These are phyloP conservation scores for Salix suchowensis DNA, from an alignment of 345 rosid genomes.

Conservation along the genomic window DNA sequence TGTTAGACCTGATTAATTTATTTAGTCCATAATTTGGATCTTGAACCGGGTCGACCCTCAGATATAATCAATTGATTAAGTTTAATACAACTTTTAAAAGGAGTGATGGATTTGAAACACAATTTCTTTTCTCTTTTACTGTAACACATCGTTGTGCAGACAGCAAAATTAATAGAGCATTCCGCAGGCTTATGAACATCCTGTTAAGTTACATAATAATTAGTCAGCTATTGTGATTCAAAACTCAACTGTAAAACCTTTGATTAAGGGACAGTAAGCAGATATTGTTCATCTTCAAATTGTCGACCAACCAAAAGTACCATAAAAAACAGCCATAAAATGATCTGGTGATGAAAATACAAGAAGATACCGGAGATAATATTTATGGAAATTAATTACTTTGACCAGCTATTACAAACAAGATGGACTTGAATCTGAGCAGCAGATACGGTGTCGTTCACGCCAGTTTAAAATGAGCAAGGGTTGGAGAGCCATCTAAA, in stretches of 20 bases:
- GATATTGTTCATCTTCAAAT: background rate
- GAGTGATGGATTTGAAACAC: too few relatives aligned
- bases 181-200: too few relatives aligned
- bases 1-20: too few relatives aligned
- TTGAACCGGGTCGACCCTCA: too few relatives aligned
- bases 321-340: background rate
- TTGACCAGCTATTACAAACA: background rate
- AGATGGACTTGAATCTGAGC: background rate
- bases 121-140: too few relatives aligned
- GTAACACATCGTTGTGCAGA: too few relatives aligned
- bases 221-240: background rate
- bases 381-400: background rate
- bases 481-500: constrained; percentile 36
- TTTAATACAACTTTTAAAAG: too few relatives aligned
- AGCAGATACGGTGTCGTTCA: background rate
- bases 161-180: too few relatives aligned
- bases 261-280: too few relatives aligned
- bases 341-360: background rate
- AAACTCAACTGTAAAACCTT: too few relatives aligned
- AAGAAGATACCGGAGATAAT: background rate
- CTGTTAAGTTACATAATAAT: background rate
- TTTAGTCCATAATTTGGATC: too few relatives aligned
- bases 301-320: background rate
- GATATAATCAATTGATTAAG: too few relatives aligned
- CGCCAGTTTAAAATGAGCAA: constrained; percentile 29